A percentile compares a stretch with the other conserved stretches of the same genome.
Conservation (phyloP, 148 eudicot species). For the Camellia sinensis region DNA sequence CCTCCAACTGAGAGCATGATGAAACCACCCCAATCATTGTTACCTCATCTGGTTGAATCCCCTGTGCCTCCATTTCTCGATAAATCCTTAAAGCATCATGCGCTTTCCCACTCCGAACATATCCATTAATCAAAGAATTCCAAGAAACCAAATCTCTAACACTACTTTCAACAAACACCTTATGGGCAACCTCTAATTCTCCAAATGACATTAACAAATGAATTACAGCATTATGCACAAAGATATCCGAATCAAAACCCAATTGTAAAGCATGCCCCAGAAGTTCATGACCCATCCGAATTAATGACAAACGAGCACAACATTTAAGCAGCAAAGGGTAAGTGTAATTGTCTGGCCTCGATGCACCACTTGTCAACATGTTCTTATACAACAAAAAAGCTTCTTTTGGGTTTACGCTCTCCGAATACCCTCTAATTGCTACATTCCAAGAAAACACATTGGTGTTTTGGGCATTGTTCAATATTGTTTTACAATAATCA, state of each 20-base stretch:
- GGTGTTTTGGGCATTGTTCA: slow-evolving; percentile 29
- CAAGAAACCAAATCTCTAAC: slow-evolving; percentile 62
- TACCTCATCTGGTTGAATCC: slow-evolving; percentile 50
- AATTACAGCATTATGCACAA: slow-evolving; percentile 48
- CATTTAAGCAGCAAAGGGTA: slow-evolving; percentile 47
- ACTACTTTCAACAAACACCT: slow-evolving; percentile 59
- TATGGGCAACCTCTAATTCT: slow-evolving; percentile 35
- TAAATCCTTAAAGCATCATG: slow-evolving; percentile 40
- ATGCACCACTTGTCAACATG: slow-evolving; percentile 31
- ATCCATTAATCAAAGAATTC: slow-evolving; percentile 62
- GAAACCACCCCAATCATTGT: slow-evolving; percentile 62
- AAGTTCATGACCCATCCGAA: slow-evolving; percentile 36
- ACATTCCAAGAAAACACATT: slow-evolving; percentile 53
- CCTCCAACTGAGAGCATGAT: slow-evolving; percentile 42
- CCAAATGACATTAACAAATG: slow-evolving; percentile 50
- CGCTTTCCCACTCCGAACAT: slow-evolving; percentile 42
- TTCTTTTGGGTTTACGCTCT: slow-evolving; percentile 27
- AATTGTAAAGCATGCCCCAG: slow-evolving; percentile 52
- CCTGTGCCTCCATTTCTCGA: slow-evolving; percentile 41
- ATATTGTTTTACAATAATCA: slow-evolving; percentile 29
- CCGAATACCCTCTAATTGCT: slow-evolving; percentile 43
- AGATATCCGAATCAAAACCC: slow-evolving; percentile 49
- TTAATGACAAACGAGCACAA: slow-evolving; percentile 36
- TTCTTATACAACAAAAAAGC: slow-evolving; percentile 37
- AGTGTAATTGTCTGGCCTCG: slow-evolving; percentile 48